Base-by-base conservation (phyloP, 2,329 filamentous ascomycete species). In the Beauveria asiatica region DNA sequence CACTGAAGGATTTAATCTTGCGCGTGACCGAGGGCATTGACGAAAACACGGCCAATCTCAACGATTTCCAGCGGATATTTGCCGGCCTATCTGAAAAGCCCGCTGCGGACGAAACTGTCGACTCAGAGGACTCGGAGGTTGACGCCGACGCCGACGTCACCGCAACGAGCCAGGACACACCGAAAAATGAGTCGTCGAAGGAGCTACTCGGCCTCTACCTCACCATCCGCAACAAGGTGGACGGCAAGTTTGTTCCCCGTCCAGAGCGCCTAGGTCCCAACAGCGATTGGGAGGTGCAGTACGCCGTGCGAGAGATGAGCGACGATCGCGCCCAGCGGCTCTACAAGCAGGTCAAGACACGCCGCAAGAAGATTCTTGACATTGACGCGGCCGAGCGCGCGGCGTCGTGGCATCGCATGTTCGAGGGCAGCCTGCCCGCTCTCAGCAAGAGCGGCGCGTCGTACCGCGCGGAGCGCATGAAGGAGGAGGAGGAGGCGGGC, bases 221-320 rank as follows among this genome's bases (percentile, higher is more conserved):
- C 59, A 87, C 84, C 0, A 76, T 90, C 54, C 83, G 83, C 64
- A 94, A 89, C 76, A 83, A 82, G 64, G 81, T 96, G 58, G 87
- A 94, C 67, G 86, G 82, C 19, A 58, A 75, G 13, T 80, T 82
- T 58, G 83, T 90, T 1, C 69, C 75, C 0, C 85, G 91, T 3
- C 89, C 91, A 0, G 64, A 73, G 1, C 65, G 77, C 0, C 16
- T 70, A 87, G 50, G 71, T 56, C 0, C 37, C 67, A 16, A 21
- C 10, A 6, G 71, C 69, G 61, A 84, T 64, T 97, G 92, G 92
- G 71, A 75, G 0, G 76, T 97, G n/a, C 84, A 94, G 66, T 97
- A 96, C 72, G 80, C 85, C 41, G 74, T 97, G 52, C 80, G 81
- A 50, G 88, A 92, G 64, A 76, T 92, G 2, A 57, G 72, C 0